A percentile compares a stretch with the other conserved stretches of the same genome.
Evolutionary conservation across 1,284 basidiomycete genomes (phyloP).

Genomic region (Sporisorium graminicola): DNA sequence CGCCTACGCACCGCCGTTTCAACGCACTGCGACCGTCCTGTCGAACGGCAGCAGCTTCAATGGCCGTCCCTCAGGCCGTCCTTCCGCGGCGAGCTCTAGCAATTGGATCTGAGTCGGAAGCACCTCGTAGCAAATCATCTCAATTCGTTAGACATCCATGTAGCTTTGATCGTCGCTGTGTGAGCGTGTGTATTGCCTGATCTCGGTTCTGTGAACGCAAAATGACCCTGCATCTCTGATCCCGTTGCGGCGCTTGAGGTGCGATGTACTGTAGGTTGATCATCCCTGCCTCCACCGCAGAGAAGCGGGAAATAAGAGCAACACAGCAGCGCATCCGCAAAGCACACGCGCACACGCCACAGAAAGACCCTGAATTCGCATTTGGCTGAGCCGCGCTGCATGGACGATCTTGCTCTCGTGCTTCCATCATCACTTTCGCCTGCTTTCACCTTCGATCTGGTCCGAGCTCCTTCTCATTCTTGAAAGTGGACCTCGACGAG

Average conservation of each 20-base stretch:
- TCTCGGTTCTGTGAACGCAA: not conserved
- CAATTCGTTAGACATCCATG: no score
- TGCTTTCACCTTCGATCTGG: not conserved
- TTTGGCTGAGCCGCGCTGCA: slow-evolving; percentile 6
- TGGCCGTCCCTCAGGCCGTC: slow-evolving; percentile 30
- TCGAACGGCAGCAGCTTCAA: slow-evolving; percentile 40
- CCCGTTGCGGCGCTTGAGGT: no score
- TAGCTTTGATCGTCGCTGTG: not conserved
- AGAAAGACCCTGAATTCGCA: slow-evolving; percentile 26
- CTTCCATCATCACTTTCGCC: not conserved
- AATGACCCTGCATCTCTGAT: no score
- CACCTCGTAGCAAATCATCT: not conserved
- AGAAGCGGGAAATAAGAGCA: slow-evolving; percentile 3
- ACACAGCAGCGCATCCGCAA: slow-evolving; percentile 10
- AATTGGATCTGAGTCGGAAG: slow-evolving; percentile 37
- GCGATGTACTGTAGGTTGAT: no score
- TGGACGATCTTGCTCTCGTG: not conserved
- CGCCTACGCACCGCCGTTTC: slow-evolving; percentile 30
- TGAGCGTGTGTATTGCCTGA: not conserved
- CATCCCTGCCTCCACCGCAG: slow-evolving; percentile 15
- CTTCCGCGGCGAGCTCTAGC: slow-evolving; percentile 26
- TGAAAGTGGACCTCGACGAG: not conserved
- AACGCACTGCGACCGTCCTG: slow-evolving; percentile 32
- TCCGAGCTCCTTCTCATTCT: not conserved
- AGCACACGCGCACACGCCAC: slow-evolving; percentile 11